A percentile compares a stretch with the other conserved stretches of the same genome.
These are phyloP conservation scores for Metschnikowia dekortorum DNA, from an alignment of 805 yeast genomes.

Conservation along the genomic window DNA sequence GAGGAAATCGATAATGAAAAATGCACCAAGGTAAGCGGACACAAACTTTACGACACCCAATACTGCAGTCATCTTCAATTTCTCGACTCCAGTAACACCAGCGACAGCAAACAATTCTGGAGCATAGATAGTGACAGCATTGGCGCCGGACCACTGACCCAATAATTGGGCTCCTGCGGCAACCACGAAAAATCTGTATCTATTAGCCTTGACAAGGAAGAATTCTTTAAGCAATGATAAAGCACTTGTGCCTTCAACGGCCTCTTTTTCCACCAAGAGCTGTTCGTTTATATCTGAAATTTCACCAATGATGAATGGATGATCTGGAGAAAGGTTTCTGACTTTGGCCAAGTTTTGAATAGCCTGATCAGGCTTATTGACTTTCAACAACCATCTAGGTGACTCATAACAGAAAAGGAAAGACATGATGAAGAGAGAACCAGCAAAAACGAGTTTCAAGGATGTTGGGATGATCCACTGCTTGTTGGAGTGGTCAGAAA, in stretches of 20 bases:
- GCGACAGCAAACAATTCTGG: conserved; percentile 47
- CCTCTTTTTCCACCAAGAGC: conserved; percentile 61
- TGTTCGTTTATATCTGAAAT: conserved; percentile 41
- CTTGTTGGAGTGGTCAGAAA: conserved; percentile 27
- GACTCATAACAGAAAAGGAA: conserved; percentile 42
- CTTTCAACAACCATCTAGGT: conserved; percentile 50
- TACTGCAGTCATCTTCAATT: conserved; percentile 46
- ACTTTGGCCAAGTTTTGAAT: conserved; percentile 35
- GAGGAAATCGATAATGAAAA: conserved; percentile 49
- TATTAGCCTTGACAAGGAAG: conserved; percentile 33
- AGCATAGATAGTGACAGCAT: conserved; percentile 53
- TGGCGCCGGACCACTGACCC: conserved; percentile 60
- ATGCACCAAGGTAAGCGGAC: conserved; percentile 47
- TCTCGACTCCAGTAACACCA: conserved; percentile 41
- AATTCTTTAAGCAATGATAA: conserved; percentile 31
- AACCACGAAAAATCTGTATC: conserved; percentile 43
- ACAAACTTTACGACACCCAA: conserved; percentile 51
- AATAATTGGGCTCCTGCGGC: conserved; percentile 43
- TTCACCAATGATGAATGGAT: conserved; percentile 48
- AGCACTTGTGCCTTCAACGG: conserved; percentile 13
- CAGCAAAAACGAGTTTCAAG: conserved; percentile 46
- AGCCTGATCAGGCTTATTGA: conserved; percentile 39
- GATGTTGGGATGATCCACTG: conserved; percentile 56
- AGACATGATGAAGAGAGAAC: conserved; percentile 40
- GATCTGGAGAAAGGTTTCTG: conserved; percentile 42